Conservation (phyloP, 2,329 filamentous ascomycete species). For the Verticillium alfalfae region DNA sequence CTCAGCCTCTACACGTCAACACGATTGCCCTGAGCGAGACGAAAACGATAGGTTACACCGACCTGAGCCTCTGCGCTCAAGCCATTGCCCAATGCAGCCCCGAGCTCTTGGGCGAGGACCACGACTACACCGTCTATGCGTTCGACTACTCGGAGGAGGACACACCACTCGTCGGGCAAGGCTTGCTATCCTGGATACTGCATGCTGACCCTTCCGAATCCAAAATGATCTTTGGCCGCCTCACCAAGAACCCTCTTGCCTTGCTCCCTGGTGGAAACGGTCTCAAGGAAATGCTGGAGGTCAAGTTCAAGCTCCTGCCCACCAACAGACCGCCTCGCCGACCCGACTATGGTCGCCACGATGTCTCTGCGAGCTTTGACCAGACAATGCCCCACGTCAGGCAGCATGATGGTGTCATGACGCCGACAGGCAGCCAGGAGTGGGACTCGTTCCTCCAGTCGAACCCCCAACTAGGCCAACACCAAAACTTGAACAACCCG, state of each 20-base stretch:
- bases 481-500: not conserved
- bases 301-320: slow-evolving; percentile 80
- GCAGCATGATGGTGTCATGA: slow-evolving; percentile 28
- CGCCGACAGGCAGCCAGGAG: slow-evolving; percentile 60
- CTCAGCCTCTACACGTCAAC: slow-evolving; percentile 72
- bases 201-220: slow-evolving; percentile 40
- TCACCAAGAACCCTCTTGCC: slow-evolving; percentile 79
- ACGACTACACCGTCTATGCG: slow-evolving; percentile 95
- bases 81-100: slow-evolving; percentile 76
- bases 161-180: slow-evolving; percentile 87
- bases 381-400: slow-evolving; percentile 8
- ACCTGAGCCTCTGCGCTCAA: slow-evolving; percentile 80
- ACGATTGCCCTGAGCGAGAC: slow-evolving; percentile 75
- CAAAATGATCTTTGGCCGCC: slow-evolving; percentile 79
- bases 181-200: slow-evolving; percentile 84
- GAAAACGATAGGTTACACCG: slow-evolving; percentile 78
- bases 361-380: slow-evolving; percentile 9
- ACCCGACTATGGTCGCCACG: slow-evolving; percentile 7
- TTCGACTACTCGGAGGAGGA: slow-evolving; percentile 96
- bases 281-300: slow-evolving; percentile 82
- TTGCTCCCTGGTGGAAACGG: slow-evolving; percentile 68
- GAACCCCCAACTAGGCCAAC: slow-evolving; percentile 49
- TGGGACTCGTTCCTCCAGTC: slow-evolving; percentile 75
- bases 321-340: slow-evolving; percentile 53
- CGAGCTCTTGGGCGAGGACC: slow-evolving; percentile 68